Evolutionary conservation across 2,329 filamentous ascomycete genomes (phyloP), one percentile per base, ranked within the genome.

Genomic region (Chrysoporthe cubensis): DNA sequence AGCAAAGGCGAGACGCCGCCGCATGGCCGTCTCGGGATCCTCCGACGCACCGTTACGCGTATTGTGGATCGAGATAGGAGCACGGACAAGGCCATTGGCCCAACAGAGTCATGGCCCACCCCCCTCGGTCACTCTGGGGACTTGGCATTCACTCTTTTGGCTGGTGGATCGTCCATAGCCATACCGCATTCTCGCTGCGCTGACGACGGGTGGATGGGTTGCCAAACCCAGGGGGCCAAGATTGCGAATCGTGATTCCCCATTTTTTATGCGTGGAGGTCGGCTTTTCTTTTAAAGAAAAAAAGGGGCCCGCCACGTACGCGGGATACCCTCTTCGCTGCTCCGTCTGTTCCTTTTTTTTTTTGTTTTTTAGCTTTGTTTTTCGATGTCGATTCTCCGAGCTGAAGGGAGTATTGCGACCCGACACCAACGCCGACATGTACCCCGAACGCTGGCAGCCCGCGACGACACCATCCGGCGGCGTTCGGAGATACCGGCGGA

Each of bases 31-130:
- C n/a, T 34, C 54, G 54, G 54, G 6, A 57, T n/a, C 54, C 54
- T 57, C 54, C 54, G 54, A 57, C 54, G 34, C 14, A 16, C 34
- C 32, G 54, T 57, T 57, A 57, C 54, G 54, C 54, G 54, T 57
- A 57, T n/a, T 57, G 54, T 60, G 57, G 42, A 44, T 32, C 57
- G 6, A 43, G 21, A 44, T 43, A 26, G 37, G 42, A 6, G 16
- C 14, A 3, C 18, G 18, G 11, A 3, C 37, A 13, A 26, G n/a
- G 8, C 40, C n/a, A 60, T 42, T 44, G 42, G 57, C 7, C 56
- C 56, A 58, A 6, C 16, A 42, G 34, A 37, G 34, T 58, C 57
- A 26, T 8, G 4, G n/a, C 9, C 57, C 18, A 40, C 26, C 50
- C 50, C 26, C 9, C 4, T 32, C 13, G 26, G 26, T 5, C 21